A percentile compares a stretch with the other conserved stretches of the same genome.
Conservation (phyloP, 169 alveolate genomes). For the Theileria sp. region DNA sequence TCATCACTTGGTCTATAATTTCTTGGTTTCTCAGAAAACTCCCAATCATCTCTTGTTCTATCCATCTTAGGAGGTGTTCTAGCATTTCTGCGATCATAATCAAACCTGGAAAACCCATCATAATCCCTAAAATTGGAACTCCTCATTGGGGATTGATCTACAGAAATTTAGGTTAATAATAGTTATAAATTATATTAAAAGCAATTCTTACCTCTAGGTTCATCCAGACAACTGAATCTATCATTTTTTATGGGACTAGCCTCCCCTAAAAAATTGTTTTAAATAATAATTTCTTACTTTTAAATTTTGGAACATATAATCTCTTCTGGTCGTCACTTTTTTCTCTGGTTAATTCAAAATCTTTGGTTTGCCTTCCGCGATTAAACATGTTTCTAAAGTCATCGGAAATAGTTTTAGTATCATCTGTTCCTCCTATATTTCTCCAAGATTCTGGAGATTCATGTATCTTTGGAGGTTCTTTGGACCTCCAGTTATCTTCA, state of each 20-base stretch:
- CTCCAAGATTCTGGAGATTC: constrained; percentile 8
- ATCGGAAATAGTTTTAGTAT: not conserved
- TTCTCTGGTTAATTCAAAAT: constrained; percentile 7
- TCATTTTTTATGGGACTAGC: constrained; percentile 10
- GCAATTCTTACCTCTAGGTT: constrained; percentile 1
- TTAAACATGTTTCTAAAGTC: not conserved
- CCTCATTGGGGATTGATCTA: constrained; percentile 4
- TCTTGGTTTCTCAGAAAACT: not conserved
- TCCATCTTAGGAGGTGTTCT: not conserved
- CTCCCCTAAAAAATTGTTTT: constrained; percentile 17
- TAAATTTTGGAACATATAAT: constrained; percentile 53
- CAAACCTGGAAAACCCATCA: not conserved
- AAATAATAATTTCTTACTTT: not conserved
- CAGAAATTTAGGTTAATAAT: not conserved
- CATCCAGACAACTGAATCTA: constrained; percentile 61
- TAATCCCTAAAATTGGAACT: not conserved
- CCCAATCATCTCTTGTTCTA: constrained; percentile 25
- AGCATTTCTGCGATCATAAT: constrained; percentile 7
- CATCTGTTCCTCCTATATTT: not conserved
- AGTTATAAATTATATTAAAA: not conserved
- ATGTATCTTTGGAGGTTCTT: not conserved
- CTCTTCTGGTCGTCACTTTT: constrained; percentile 20
- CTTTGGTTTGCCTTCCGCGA: not conserved
- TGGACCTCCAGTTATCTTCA: constrained; percentile 27
- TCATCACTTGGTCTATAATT: constrained; percentile 4